phyloP scores from a whole-genome alignment of 2,329 filamentous ascomycete genomes.

The Fusarium beomiforme region DNA sequence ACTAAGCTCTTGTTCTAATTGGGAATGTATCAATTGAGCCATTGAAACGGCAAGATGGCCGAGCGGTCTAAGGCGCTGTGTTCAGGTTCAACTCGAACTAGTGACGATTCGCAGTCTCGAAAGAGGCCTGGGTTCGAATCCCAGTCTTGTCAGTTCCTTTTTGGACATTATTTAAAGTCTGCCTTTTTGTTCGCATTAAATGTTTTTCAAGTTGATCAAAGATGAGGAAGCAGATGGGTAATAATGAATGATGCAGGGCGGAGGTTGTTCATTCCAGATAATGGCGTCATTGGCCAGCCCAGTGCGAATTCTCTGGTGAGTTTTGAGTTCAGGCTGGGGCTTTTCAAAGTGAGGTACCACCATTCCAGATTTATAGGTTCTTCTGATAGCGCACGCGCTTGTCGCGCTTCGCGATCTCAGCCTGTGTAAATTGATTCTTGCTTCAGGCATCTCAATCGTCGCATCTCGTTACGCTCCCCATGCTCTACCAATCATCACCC shows the following conservation, averaged over 20 bases:
- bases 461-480: not conserved
- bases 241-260: not conserved
- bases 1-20: too few relatives aligned
- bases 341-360: conserved; percentile 28
- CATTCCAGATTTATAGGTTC: conserved; percentile 11
- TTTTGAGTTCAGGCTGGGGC: conserved; percentile 3
- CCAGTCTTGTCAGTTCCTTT: conserved; percentile 27
- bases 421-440: conserved; percentile 33
- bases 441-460: not conserved
- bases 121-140: conserved; percentile 40
- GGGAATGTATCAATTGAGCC: too few relatives aligned
- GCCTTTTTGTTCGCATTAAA: too few relatives aligned
- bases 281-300: conserved; percentile 22
- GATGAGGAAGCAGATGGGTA: not conserved
- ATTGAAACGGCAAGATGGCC: conserved; percentile 20
- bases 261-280: not conserved
- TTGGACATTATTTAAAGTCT: not conserved
- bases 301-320: conserved; percentile 7
- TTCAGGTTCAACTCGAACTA: conserved; percentile 33
- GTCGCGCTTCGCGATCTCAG: conserved; percentile 31
- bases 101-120: conserved; percentile 38
- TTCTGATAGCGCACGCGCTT: conserved; percentile 20
- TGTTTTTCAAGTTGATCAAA: too few relatives aligned
- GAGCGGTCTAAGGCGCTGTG: conserved; percentile 39
- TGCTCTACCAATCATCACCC: not conserved